phyloP scores from a whole-genome alignment of 2,329 filamentous ascomycete species.

The Albifimbria verrucaria region DNA sequence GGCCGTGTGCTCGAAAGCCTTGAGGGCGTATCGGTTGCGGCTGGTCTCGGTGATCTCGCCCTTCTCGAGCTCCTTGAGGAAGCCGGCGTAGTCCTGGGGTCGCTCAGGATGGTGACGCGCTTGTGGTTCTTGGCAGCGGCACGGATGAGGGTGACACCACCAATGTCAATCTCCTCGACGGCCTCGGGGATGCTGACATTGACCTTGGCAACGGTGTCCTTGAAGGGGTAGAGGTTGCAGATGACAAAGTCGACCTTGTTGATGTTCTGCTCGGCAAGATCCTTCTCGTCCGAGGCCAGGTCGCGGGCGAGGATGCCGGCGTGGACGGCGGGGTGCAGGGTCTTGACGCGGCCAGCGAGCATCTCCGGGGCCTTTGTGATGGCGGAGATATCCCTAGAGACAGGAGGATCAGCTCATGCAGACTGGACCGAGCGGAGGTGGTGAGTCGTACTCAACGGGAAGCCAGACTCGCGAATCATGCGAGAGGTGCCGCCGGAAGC shows the following conservation, averaged over 20 bases:
- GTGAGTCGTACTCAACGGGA: constrained; percentile 78
- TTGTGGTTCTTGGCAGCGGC: constrained; percentile 98
- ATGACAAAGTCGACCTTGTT: constrained; percentile 93
- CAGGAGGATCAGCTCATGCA: constrained; percentile 8
- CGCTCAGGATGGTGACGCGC: constrained; percentile 92
- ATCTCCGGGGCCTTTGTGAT: constrained; percentile 98
- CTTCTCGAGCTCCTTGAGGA: constrained; percentile 83
- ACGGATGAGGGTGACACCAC: constrained; percentile 91
- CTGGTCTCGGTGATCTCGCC: constrained; percentile 83
- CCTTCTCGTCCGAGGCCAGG: constrained; percentile 93
- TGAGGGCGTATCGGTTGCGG: constrained; percentile 87
- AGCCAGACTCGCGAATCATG: constrained; percentile 94
- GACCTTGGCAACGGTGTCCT: constrained; percentile 94
- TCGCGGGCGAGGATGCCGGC: constrained; percentile 90
- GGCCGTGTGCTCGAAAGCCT: constrained; percentile 97
- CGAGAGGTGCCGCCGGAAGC: constrained; percentile 93
- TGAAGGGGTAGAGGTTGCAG: constrained; percentile 99
- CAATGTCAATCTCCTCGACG: constrained; percentile 98
- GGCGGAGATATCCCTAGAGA: constrained; percentile 81
- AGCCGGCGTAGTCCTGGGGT: constrained; percentile 89
- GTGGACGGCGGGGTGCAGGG: constrained; percentile 89
- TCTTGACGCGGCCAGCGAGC: constrained; percentile 83
- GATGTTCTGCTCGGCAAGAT: constrained; percentile 92
- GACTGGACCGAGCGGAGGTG: neutral
- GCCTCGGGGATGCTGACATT: constrained; percentile 96